Base-by-base conservation (phyloP, 306 rosid genomes). In the Trifolium repens region DNA sequence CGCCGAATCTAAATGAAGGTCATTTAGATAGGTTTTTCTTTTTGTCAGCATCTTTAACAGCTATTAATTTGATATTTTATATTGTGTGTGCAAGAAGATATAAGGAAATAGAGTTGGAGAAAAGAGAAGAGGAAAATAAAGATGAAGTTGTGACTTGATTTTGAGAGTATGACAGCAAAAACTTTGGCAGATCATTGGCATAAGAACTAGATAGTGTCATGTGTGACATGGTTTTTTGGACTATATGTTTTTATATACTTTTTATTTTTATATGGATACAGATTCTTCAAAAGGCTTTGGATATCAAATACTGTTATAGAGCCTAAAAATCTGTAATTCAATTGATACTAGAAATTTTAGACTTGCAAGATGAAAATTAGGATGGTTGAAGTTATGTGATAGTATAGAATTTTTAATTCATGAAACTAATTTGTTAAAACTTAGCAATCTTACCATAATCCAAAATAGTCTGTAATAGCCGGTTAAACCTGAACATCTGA, bases 1-100 rank as follows among this genome's bases (percentile, higher is more conserved):
- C 92, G 3, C 84, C 88, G 0, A 84, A 88, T 79, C 78, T 88
- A 37, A 90, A 90, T 32, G 73, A 84, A 2, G 92, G 96, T 69
- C 96, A 86, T 79, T 72, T 89, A 61, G 96, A 90, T 62, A 50
- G 74, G 63, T 86, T 90, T 77, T 87, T 84, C 90, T 87, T 90
- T 44, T 70, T 87, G 42, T 81, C 82, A 4, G 88, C 90, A 13
- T 27, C 44, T 71, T 60, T 88, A 52, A 75, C 89, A 7, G 82
- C 84, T 17, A 47, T 81, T 55, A 72, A 88, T 69, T 87, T 86
- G 78, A 62, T 32, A 5, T 34, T 90, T 0, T 90, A 69, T 67
- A 26, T 86, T 52, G 10, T 67, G 0, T 80, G 87, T 75, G 96
- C 91, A 12, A 84, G 53, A 62, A 69, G 77, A 49, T 89, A 85